phyloP scores from a whole-genome alignment of 2,329 filamentous ascomycete genomes.

The Aureobasidium mangrovei region DNA sequence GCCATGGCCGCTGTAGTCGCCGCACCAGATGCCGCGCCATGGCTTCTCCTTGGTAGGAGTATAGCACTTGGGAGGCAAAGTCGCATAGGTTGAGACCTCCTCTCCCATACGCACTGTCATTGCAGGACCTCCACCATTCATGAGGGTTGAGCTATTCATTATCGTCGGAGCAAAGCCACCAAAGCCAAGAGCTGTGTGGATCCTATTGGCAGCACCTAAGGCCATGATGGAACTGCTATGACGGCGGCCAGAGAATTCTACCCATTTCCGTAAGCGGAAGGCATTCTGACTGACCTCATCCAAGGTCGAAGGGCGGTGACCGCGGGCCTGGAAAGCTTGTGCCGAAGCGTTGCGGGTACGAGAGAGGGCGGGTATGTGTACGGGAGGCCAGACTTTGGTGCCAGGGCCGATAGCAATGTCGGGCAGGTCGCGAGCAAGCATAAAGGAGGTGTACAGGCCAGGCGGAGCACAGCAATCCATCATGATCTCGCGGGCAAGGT shows the following conservation, averaged over 20 bases:
- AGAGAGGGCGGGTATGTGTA: slow-evolving; percentile 54
- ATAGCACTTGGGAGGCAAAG: slow-evolving; percentile 65
- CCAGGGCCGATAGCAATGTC: slow-evolving; percentile 31
- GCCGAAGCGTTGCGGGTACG: slow-evolving; percentile 47
- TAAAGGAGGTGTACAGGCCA: slow-evolving; percentile 56
- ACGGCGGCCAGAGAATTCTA: slow-evolving; percentile 47
- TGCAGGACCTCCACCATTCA: slow-evolving; percentile 16
- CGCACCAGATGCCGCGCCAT: slow-evolving; percentile 85
- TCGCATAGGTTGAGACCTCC: slow-evolving; percentile 56
- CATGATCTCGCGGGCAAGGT: slow-evolving; percentile 39
- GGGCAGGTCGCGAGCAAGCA: slow-evolving; percentile 50
- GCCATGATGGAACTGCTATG: slow-evolving; percentile 23
- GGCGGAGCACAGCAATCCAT: slow-evolving; percentile 37
- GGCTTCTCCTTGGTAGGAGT: slow-evolving; percentile 72
- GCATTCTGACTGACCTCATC: slow-evolving; percentile 57
- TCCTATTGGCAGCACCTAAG: slow-evolving; percentile 18
- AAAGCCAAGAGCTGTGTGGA: slow-evolving; percentile 18
- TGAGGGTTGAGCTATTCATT: slow-evolving; percentile 14
- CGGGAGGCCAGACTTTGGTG: slow-evolving; percentile 62
- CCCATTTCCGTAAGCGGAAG: slow-evolving; percentile 70
- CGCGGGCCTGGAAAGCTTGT: slow-evolving; percentile 34
- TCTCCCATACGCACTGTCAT: slow-evolving; percentile 40
- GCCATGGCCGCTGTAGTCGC: slow-evolving; percentile 80
- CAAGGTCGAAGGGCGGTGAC: slow-evolving; percentile 43
- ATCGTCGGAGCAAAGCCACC: slow-evolving; percentile 11